These are phyloP conservation scores for Tylopilus orsonianus DNA, from an alignment of 1,284 basidiomycete genomes.

Conservation along the genomic window DNA sequence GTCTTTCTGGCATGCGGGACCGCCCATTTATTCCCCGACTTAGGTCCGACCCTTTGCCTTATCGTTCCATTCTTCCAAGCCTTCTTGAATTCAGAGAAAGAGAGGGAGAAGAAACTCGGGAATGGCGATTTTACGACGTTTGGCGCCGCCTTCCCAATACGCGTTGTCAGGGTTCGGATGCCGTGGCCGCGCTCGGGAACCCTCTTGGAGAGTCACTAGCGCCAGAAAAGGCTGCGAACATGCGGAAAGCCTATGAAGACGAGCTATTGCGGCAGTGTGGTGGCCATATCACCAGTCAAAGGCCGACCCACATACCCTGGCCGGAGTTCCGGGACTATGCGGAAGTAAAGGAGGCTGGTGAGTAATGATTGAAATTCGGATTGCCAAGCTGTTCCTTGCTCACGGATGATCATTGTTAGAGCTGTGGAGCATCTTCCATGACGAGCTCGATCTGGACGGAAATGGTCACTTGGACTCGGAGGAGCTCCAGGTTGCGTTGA, in stretches of 20 bases:
- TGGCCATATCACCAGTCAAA: constrained; percentile 46
- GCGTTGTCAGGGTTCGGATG: constrained; percentile 27
- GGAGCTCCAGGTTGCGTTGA: constrained; percentile 70
- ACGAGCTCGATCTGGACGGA: constrained; percentile 82
- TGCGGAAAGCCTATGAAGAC: constrained; percentile 73
- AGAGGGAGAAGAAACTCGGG: constrained; percentile 62
- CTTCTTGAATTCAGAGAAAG: constrained; percentile 62
- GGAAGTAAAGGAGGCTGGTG: constrained; percentile 74
- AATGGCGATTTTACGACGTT: constrained; percentile 55
- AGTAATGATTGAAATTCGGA: constrained; percentile 33
- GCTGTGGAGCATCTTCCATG: constrained; percentile 87
- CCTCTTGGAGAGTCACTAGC: constrained; percentile 44
- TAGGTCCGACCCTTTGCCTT: constrained; percentile 49
- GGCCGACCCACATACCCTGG: constrained; percentile 63
- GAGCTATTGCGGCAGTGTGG: constrained; percentile 71
- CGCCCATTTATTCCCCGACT: constrained; percentile 58
- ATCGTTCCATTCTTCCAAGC: constrained; percentile 43
- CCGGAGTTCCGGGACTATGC: constrained; percentile 78
- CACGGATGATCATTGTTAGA: constrained; percentile 46
- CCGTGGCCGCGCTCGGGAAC: constrained; percentile 27
- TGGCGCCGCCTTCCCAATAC: constrained; percentile 57
- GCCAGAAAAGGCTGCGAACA: constrained; percentile 64
- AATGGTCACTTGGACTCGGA: constrained; percentile 78
- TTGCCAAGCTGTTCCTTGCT: constrained; percentile 15
- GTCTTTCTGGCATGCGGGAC: constrained; percentile 50